Evolutionary conservation across 2,329 filamentous ascomycete species (phyloP).

Genomic region (Pseudogymnoascus sp.): DNA sequence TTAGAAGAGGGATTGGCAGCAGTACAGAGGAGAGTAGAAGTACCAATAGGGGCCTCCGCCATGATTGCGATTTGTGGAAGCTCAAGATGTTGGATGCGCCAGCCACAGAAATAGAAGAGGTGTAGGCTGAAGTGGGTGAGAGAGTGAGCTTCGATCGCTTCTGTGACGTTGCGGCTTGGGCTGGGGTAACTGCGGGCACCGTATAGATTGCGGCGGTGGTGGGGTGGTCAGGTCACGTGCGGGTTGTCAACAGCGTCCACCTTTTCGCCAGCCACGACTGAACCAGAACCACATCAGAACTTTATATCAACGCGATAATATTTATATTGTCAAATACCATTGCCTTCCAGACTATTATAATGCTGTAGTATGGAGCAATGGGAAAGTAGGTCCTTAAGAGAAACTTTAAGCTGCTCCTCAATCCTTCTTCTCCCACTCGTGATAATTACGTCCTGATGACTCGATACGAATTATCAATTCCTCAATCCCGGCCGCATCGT

Average conservation of each 20-base stretch:
- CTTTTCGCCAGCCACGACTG: background rate
- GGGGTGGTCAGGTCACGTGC: constrained; percentile 8
- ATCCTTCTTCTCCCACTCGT: background rate
- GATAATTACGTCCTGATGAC: constrained; percentile 7
- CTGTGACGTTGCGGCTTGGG: constrained; percentile 12
- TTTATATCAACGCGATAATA: background rate
- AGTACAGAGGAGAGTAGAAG: background rate
- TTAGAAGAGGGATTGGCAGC: constrained; percentile 7
- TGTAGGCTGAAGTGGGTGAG: constrained; percentile 7
- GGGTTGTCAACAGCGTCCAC: background rate
- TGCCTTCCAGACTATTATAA: background rate
- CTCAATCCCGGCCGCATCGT: constrained; percentile 1
- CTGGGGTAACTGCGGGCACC: constrained; percentile 11
- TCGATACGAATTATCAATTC: constrained; percentile 10
- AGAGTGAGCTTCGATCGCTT: constrained; percentile 14
- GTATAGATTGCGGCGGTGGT: constrained; percentile 10
- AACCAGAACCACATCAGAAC: background rate
- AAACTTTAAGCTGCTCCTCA: background rate
- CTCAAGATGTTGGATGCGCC: constrained; percentile 12
- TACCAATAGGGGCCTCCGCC: constrained; percentile 33
- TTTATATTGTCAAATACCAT: background rate
- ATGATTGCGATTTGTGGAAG: constrained; percentile 23
- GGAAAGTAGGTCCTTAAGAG: background rate
- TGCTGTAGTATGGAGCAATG: background rate
- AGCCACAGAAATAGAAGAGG: constrained; percentile 11